Conservation (phyloP, 331 rosid genomes). For the Pyracantha coccinea region DNA sequence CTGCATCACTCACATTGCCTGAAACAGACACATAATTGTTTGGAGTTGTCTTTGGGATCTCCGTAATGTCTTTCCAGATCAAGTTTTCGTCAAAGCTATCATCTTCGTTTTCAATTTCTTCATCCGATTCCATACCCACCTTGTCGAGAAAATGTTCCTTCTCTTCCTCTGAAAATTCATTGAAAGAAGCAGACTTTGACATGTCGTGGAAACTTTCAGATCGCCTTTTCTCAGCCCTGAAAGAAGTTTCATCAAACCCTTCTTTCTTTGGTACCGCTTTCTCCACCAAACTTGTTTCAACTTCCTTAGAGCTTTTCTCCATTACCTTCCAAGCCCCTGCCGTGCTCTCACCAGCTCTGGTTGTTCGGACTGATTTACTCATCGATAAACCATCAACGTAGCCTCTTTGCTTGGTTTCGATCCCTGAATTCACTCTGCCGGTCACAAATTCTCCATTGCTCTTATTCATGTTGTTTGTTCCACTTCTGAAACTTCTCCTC, state of each 20-base stretch:
- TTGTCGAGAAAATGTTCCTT: conserved; percentile 26
- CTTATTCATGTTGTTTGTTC: conserved; percentile 9
- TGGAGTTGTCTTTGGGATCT: conserved; percentile 9
- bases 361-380: conserved; percentile 25
- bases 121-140: conserved; percentile 38
- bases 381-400: conserved; percentile 12
- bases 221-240: conserved; percentile 12
- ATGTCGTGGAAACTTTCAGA: not conserved
- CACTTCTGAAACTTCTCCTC: conserved; percentile 41
- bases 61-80: not conserved
- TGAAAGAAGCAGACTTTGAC: conserved; percentile 6
- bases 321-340: conserved; percentile 3
- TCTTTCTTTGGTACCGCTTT: not conserved
- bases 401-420: conserved; percentile 16
- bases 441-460: conserved; percentile 3
- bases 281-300: conserved; percentile 13
- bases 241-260: conserved; percentile 14
- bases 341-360: conserved; percentile 8
- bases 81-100: conserved; percentile 19
- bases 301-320: conserved; percentile 17
- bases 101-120: conserved; percentile 52
- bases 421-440: conserved; percentile 10
- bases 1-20: conserved; percentile 39
- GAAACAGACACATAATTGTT: conserved; percentile 10
- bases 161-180: conserved; percentile 21